A percentile compares a stretch with the other conserved stretches of the same genome.
Evolutionary conservation across 23 red algal species (phyloP).

Genomic region (Gracilariopsis chorda): DNA sequence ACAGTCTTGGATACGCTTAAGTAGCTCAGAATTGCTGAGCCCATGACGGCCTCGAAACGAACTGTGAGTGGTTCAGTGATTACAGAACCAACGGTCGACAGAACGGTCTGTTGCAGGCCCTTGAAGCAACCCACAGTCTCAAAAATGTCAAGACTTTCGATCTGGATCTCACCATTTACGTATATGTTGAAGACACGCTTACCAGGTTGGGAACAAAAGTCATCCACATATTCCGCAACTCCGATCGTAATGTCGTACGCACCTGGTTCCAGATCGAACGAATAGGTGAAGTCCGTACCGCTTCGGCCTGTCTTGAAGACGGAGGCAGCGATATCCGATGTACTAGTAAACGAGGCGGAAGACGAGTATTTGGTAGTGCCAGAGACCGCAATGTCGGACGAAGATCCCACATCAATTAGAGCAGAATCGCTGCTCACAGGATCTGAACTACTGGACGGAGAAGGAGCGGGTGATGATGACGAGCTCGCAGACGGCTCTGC

Average conservation of each 20-base stretch:
- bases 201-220: not conserved
- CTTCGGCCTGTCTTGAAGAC: not conserved
- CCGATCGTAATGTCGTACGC: constrained; percentile 39
- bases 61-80: not conserved
- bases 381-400: not conserved
- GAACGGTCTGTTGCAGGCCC: not conserved
- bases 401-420: not conserved
- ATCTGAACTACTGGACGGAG: not conserved
- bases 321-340: not conserved
- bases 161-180: constrained; percentile 27
- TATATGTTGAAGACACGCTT: constrained; percentile 59
- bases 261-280: constrained; percentile 29
- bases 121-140: not conserved
- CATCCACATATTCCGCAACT: constrained; percentile 43
- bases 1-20: not conserved
- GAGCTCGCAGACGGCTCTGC: not conserved
- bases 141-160: constrained; percentile 46
- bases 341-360: not conserved
- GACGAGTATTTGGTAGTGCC: not conserved
- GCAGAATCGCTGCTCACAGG: not conserved
- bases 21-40: constrained; percentile 9
- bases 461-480: not conserved
- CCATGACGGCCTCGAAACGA: constrained; percentile 11
- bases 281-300: constrained; percentile 43
- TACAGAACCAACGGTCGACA: not conserved